A percentile compares a stretch with the other conserved stretches of the same genome.
Conservation (phyloP, 768 basidiomycete species). For the Hygrocybe punicea region DNA sequence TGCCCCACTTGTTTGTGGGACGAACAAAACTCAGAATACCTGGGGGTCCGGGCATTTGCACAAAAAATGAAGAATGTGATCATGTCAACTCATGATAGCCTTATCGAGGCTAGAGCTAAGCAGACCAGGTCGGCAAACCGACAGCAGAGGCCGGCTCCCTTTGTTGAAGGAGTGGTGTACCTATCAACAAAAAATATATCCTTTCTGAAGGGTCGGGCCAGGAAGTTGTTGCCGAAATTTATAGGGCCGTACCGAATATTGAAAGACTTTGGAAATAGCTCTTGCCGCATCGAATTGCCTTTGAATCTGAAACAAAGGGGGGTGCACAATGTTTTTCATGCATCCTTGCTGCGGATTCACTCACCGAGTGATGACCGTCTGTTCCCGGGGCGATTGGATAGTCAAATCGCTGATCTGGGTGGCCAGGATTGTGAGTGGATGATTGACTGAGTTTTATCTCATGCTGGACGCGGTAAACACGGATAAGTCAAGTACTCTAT, state of each 20-base stretch:
- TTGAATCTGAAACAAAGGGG: neutral
- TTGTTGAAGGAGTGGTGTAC: neutral
- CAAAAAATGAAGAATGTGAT: slow-evolving; percentile 17
- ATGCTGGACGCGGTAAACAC: slow-evolving; percentile 21
- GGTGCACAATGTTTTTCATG: slow-evolving; percentile 33
- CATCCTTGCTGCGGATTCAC: slow-evolving; percentile 23
- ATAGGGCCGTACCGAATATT: slow-evolving; percentile 24
- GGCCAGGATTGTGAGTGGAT: slow-evolving; percentile 16
- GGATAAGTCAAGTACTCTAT: no score
- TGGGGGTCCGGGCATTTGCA: slow-evolving; percentile 25
- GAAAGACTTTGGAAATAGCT: slow-evolving; percentile 6
- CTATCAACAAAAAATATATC: neutral
- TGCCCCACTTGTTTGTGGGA: slow-evolving; percentile 23
- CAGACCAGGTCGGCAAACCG: slow-evolving; percentile 9
- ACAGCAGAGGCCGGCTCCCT: slow-evolving; percentile 1
- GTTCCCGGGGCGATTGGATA: slow-evolving; percentile 30
- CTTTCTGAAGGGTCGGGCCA: slow-evolving; percentile 18
- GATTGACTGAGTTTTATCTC: slow-evolving; percentile 26
- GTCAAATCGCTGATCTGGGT: slow-evolving; percentile 13
- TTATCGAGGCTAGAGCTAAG: slow-evolving; percentile 15
- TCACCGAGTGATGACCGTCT: slow-evolving; percentile 25
- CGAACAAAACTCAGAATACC: slow-evolving; percentile 3
- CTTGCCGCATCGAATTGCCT: slow-evolving; percentile 10
- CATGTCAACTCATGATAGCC: slow-evolving; percentile 29
- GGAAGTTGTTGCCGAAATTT: slow-evolving; percentile 33